These are phyloP conservation scores for Breviolum minutum DNA, from an alignment of 73 alveolate genomes.

Conservation along the genomic window DNA sequence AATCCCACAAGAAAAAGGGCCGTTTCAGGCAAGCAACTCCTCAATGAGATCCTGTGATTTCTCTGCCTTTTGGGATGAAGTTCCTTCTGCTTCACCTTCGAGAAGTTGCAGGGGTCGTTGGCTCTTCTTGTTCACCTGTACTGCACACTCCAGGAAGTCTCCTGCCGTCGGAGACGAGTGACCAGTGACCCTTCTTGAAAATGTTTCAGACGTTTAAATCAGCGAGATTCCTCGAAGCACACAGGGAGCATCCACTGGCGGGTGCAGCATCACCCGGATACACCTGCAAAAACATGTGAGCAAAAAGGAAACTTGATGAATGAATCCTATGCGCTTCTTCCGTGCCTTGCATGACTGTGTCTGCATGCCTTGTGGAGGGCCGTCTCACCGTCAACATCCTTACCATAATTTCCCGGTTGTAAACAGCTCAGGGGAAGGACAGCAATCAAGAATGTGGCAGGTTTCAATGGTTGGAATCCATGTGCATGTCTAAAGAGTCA, in stretches of 20 bases:
- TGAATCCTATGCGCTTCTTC: background rate
- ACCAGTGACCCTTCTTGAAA: background rate
- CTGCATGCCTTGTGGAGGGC: conserved; percentile 73
- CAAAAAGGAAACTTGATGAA: background rate
- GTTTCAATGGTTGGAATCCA: too few relatives aligned
- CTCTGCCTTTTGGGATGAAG: background rate
- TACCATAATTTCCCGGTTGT: background rate
- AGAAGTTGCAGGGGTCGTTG: conserved; percentile 45
- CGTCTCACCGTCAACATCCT: conserved; percentile 58
- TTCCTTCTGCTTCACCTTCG: background rate
- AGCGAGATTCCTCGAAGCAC: conserved; percentile 24
- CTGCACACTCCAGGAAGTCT: conserved; percentile 54
- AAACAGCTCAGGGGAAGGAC: background rate
- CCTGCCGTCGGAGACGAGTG: background rate
- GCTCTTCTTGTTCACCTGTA: conserved; percentile 39
- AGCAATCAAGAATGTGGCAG: too few relatives aligned
- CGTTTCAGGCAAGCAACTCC: background rate
- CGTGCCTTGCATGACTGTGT: conserved; percentile 29
- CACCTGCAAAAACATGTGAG: conserved; percentile 23
- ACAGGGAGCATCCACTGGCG: conserved; percentile 60
- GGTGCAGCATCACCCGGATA: conserved; percentile 41
- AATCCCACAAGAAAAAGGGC: too few relatives aligned
- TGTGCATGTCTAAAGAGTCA: too few relatives aligned
- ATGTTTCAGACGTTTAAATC: background rate
- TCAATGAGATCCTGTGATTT: background rate